Conservation (phyloP, 2,329 filamentous ascomycete genomes). For the Aureobasidium melanogenum region DNA sequence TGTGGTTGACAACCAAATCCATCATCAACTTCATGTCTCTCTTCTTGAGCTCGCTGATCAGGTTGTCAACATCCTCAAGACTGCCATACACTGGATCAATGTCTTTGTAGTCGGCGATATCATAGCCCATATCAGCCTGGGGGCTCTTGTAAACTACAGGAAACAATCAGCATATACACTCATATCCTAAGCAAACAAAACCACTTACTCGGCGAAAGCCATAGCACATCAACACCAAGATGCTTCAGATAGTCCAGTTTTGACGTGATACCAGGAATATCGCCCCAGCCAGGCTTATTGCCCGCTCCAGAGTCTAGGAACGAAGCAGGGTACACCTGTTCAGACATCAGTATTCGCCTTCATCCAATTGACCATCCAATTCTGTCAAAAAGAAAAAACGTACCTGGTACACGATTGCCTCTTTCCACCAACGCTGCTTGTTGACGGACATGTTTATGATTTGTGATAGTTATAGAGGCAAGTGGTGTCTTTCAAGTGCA, state of each 20-base stretch:
- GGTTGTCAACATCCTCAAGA: slow-evolving; percentile 36
- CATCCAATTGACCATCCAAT: neutral
- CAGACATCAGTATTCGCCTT: slow-evolving; percentile 19
- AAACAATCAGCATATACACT: slow-evolving; percentile 15
- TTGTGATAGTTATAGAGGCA: neutral
- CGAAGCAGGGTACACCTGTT: slow-evolving; percentile 46
- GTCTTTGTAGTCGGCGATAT: slow-evolving; percentile 36
- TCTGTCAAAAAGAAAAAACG: neutral
- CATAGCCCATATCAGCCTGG: slow-evolving; percentile 47
- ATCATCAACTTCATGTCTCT: slow-evolving; percentile 42
- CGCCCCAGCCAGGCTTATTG: slow-evolving; percentile 46
- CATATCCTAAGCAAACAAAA: neutral
- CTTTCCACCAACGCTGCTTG: slow-evolving; percentile 29
- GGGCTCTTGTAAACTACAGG: slow-evolving; percentile 39
- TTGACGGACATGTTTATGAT: neutral
- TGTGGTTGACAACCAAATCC: slow-evolving; percentile 40
- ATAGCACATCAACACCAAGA: slow-evolving; percentile 54
- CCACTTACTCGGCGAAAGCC: slow-evolving; percentile 45
- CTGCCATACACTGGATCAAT: slow-evolving; percentile 41
- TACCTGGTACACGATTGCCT: slow-evolving; percentile 27
- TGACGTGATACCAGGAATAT: slow-evolving; percentile 55
- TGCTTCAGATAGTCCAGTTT: slow-evolving; percentile 56
- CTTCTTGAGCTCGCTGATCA: slow-evolving; percentile 35
- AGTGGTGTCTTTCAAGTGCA: neutral
- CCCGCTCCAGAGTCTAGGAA: slow-evolving; percentile 52